These are phyloP conservation scores for Sarcodon sp. DNA, from an alignment of 768 basidiomycete genomes.

Conservation along the genomic window DNA sequence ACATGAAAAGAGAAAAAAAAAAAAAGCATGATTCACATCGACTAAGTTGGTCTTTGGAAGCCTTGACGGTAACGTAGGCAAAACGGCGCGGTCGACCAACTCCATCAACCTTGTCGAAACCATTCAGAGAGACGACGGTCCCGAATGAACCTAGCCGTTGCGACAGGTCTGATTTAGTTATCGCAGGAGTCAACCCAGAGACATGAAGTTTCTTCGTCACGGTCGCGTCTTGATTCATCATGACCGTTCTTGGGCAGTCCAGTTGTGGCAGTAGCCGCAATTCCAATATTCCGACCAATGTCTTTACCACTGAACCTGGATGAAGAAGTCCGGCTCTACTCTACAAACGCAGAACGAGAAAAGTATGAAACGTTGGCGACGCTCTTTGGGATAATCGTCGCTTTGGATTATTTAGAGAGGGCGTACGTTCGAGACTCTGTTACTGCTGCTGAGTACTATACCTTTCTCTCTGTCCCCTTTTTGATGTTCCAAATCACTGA, in stretches of 20 bases:
- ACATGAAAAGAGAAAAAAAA: neutral
- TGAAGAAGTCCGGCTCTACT: conserved; percentile 86
- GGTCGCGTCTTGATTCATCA: neutral
- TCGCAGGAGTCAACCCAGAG: conserved; percentile 60
- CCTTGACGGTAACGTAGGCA: conserved; percentile 62
- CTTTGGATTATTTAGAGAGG: conserved; percentile 88
- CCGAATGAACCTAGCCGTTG: conserved; percentile 54
- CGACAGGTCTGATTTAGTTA: conserved; percentile 43
- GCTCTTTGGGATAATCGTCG: conserved; percentile 83
- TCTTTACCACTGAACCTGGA: conserved; percentile 48
- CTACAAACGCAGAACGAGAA: conserved; percentile 81
- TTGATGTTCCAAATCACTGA: conserved; percentile 13
- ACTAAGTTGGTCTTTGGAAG: conserved; percentile 41
- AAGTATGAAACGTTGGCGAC: conserved; percentile 80
- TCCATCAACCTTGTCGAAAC: conserved; percentile 50
- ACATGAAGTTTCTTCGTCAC: conserved; percentile 56
- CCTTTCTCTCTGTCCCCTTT: neutral
- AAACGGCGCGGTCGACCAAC: conserved; percentile 60
- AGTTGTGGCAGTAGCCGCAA: neutral
- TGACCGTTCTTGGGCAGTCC: neutral
- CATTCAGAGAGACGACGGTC: conserved; percentile 53
- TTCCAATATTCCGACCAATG: conserved; percentile 13
- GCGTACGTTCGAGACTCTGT: conserved; percentile 93
- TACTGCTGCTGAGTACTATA: conserved; percentile 73
- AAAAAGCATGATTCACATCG: conserved; percentile 38